Evolutionary conservation across 1,139 yeast genomes (phyloP).

Genomic region (Lodderomyces beijingensis): DNA sequence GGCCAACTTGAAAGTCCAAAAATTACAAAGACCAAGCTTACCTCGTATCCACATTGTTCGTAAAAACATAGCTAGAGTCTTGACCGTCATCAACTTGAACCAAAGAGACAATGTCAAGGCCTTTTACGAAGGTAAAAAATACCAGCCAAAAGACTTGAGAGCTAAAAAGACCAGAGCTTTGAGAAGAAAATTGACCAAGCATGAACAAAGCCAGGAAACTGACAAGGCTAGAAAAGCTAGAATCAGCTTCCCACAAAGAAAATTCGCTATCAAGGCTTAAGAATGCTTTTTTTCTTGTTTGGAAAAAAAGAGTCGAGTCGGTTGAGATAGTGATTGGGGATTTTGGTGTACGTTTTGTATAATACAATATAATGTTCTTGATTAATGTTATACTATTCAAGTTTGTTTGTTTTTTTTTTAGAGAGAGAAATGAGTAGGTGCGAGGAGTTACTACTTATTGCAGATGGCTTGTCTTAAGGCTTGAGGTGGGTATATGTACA

Average conservation of each 20-base stretch:
- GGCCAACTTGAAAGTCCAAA: constrained; percentile 94
- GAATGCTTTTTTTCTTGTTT: constrained; percentile 5
- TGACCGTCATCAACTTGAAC: constrained; percentile 94
- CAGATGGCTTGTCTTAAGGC: too few species aligned
- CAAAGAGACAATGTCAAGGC: constrained; percentile 95
- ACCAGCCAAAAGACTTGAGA: constrained; percentile 98
- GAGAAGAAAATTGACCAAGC: constrained; percentile 92
- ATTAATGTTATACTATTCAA: too few species aligned
- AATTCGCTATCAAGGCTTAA: constrained; percentile 98
- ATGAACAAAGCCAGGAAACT: constrained; percentile 79
- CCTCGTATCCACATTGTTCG: constrained; percentile 96
- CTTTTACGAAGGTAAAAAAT: constrained; percentile 94
- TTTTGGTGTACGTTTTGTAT: constrained; percentile 1
- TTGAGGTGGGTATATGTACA: too few species aligned
- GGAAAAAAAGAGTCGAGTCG: not conserved
- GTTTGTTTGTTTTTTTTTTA: too few species aligned
- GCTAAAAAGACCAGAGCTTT: constrained; percentile 99
- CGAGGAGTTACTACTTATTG: too few species aligned
- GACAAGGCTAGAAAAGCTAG: constrained; percentile 88
- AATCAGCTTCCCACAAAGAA: constrained; percentile 97
- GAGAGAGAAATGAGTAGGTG: too few species aligned
- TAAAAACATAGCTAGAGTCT: constrained; percentile 97
- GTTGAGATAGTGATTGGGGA: not conserved
- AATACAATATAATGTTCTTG: constrained; percentile 2
- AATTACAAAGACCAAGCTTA: constrained; percentile 84